These are phyloP conservation scores for Boletus rubescentipes DNA, from an alignment of 768 basidiomycete species.

Conservation along the genomic window DNA sequence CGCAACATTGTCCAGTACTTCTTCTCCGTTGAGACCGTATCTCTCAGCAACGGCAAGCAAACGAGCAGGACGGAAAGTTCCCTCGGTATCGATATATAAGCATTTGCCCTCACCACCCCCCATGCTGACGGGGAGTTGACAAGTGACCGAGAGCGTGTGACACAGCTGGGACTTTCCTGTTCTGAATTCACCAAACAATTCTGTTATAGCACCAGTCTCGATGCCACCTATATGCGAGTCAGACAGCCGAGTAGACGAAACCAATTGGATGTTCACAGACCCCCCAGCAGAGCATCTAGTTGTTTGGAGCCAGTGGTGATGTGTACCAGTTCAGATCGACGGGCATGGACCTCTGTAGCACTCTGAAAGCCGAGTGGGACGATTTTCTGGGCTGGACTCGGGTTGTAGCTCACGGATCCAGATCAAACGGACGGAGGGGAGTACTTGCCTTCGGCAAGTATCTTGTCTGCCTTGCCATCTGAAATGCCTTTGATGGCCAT, in stretches of 20 bases:
- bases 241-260: conserved; percentile 6
- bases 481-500: conserved; percentile 95
- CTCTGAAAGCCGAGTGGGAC: conserved; percentile 98
- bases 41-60: conserved; percentile 93
- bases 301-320: conserved; percentile 97
- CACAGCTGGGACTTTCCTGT: conserved; percentile 99
- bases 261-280: conserved; percentile 37
- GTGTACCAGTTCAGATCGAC: conserved; percentile 91
- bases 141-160: conserved; percentile 97
- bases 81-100: conserved; percentile 98
- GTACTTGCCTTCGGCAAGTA: conserved; percentile 78
- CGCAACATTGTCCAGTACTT: conserved; percentile 97
- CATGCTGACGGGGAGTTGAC: conserved; percentile 96
- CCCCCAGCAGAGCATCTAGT: conserved; percentile 92
- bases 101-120: conserved; percentile 99
- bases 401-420: conserved; percentile 6
- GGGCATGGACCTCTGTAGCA: conserved; percentile 95
- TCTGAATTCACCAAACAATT: conserved; percentile 97
- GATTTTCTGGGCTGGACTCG: conserved; percentile 78
- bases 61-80: conserved; percentile 96
- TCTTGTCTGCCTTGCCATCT: conserved; percentile 96
- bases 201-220: conserved; percentile 97
- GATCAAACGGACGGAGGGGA: not conserved
- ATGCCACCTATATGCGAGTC: conserved; percentile 67
- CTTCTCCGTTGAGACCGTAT: conserved; percentile 96